These are phyloP conservation scores for Amanita brunnescens DNA, from an alignment of 768 basidiomycete species.

Conservation along the genomic window DNA sequence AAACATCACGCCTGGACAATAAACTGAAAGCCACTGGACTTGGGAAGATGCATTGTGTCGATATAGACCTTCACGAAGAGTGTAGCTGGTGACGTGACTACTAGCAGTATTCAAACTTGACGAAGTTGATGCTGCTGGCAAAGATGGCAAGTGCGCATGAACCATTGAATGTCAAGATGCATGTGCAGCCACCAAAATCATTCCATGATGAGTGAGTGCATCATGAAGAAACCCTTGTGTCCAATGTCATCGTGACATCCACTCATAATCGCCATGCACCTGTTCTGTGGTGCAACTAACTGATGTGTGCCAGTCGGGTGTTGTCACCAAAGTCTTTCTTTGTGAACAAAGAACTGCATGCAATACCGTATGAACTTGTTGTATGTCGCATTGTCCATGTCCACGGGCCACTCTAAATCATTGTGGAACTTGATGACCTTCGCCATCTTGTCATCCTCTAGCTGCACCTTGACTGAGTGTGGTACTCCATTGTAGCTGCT, in stretches of 20 bases:
- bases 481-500: no score
- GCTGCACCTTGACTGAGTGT: no score
- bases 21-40: constrained; percentile 21
- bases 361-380: no score
- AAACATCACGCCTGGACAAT: constrained; percentile 29
- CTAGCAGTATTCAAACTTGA: constrained; percentile 10
- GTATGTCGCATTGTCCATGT: no score
- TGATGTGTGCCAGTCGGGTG: no score
- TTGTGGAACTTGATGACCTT: no score
- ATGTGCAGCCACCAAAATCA: constrained; percentile 24
- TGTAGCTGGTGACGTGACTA: constrained; percentile 15
- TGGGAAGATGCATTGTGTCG: constrained; percentile 33
- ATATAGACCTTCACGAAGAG: constrained; percentile 28
- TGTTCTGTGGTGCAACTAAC: no score
- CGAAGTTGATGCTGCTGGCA: constrained; percentile 15
- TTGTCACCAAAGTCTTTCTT: no score
- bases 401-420: no score
- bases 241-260: constrained; percentile 14
- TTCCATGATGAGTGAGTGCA: neutral
- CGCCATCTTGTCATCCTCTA: no score
- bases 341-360: no score
- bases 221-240: constrained; percentile 18
- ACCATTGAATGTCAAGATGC: constrained; percentile 17
- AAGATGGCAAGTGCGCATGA: constrained; percentile 14
- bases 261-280: neutral